Evolutionary conservation across 176 grass and related monocot species (phyloP), one percentile per base, ranked within the genome.

Genomic region (Elaeis guineensis): DNA sequence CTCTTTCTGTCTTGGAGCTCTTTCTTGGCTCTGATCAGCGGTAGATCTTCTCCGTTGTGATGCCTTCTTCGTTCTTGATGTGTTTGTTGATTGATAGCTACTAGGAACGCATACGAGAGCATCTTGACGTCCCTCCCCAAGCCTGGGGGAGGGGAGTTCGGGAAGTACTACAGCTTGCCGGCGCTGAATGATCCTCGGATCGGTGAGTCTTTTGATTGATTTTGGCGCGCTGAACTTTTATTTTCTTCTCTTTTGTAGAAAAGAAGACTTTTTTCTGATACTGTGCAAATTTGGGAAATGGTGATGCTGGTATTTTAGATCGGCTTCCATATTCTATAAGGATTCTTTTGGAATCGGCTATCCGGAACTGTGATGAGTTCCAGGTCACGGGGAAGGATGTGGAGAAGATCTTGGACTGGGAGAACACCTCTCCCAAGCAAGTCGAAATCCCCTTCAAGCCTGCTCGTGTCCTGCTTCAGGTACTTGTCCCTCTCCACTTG

Each of bases 381-480:
- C 91, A 95, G 80, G 91, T 95, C 59, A 90, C 91, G 7, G 74
- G 60, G 9, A 95, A 87, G 49, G 91, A 95, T 49, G 91, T 95
- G 12, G 91, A 95, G 69, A 95, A 95, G 80, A 95, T 95, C 25
- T 58, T 90, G 44, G 80, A 95, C 57, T 95, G 91, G 91, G 91
- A 82, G 71, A 90, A 87, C 59, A 90, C 80, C 24, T 80, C 91
- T 50, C 66, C 87, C 2, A 97, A 97, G 76, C 87, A 75, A 69
- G 92, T 97, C 39, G 87, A 97, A 75, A 89, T 97, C 51, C 92
- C 92, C 0, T 97, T 97, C 70, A 97, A 91, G 68, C 92, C 87
- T 32, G 87, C 92, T 26, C 92, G 92, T 66, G 92, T 97, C 58
- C 87, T 97, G 56, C 92, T 97, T 69, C 92, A 91, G 87, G 86